Base-by-base conservation (phyloP, 495 filamentous ascomycete species). In the Barbatosphaeria neglecta region DNA sequence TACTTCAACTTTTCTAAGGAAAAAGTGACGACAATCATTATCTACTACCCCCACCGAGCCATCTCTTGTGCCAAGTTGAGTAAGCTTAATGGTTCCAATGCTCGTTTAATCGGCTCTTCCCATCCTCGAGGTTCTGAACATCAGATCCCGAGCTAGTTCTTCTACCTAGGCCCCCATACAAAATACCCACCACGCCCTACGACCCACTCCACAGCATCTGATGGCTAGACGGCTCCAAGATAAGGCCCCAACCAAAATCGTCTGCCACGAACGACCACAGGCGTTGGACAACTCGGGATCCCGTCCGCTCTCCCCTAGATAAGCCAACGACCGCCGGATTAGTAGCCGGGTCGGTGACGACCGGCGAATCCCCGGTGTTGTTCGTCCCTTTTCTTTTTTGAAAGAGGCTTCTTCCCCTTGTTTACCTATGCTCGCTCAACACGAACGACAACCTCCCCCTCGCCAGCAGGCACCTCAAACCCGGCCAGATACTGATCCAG, bases 291-390 rank as follows among this genome's bases (percentile, higher is more conserved):
- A 62, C 50, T 57, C 62, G 64, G 62, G 60, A 60, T 64, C 65
- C 65, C 65, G 65, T 68, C 62, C 62, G 65, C 60, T 68, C 65
- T 59, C 58, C 62, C 64, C 57, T 62, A 60, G 61, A 58, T 54
- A 62, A 64, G 55, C 61, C 44, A 40, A 37, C 43, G 15, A 31
- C 28, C 28, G 50, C 35, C 47, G 22, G 53, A 59, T 50, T 47
- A 61, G 58, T 60, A 60, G 47, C 55, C 47, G 48, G 44, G 57
- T 59, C 49, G 57, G 54, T 57, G 58, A 61, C 53, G 52, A 61
- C 44, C 48, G 47, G 58, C 47, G 57, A 61, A 60, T 53, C 22
- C 58, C 53, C 31, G 50, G 54, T 61, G 57, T 57, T 55, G 58
- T 57, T 60, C 59, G 56, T 60, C 15, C 11, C 15, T 4, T 31